Evolutionary conservation across 257 asterid species (phyloP).

Genomic region (Verbascum thapsus): DNA sequence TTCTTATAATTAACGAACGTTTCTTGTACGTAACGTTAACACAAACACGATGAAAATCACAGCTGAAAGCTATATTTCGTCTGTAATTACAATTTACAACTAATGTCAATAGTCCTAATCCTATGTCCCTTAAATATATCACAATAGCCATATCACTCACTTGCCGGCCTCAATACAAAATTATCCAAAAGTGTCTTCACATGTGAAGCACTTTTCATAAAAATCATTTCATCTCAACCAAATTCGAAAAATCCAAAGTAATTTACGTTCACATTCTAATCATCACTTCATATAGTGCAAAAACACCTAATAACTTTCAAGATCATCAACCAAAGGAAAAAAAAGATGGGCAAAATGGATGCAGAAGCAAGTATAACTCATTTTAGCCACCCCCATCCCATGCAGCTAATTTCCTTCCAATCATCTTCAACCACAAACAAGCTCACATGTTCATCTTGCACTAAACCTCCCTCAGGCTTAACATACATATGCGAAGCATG

Average conservation of each 20-base stretch:
- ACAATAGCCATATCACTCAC: neutral
- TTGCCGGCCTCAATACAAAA: neutral
- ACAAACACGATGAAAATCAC: too few species aligned
- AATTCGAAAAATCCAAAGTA: constrained; percentile 11
- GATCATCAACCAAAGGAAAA: too few species aligned
- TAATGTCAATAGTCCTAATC: neutral
- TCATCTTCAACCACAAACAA: constrained; percentile 10
- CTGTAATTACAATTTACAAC: neutral
- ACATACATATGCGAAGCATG: constrained; percentile 23
- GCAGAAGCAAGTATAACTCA: constrained; percentile 18
- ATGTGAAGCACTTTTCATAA: neutral
- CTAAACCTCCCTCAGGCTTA: constrained; percentile 13
- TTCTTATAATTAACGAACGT: too few species aligned
- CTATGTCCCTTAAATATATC: too few species aligned
- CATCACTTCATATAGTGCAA: too few species aligned
- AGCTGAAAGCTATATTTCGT: constrained; percentile 10
- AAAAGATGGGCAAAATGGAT: constrained; percentile 26
- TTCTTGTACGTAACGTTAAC: neutral
- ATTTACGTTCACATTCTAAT: constrained; percentile 23
- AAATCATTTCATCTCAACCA: too few species aligned
- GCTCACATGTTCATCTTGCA: constrained; percentile 21
- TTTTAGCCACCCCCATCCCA: constrained; percentile 33
- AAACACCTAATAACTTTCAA: too few species aligned
- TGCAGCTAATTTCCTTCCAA: constrained; percentile 20
- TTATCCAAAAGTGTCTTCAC: neutral